A percentile compares a stretch with the other conserved stretches of the same genome.
Conservation (phyloP, 164 flowering plant genomes). For the Aristolochia contorta region DNA sequence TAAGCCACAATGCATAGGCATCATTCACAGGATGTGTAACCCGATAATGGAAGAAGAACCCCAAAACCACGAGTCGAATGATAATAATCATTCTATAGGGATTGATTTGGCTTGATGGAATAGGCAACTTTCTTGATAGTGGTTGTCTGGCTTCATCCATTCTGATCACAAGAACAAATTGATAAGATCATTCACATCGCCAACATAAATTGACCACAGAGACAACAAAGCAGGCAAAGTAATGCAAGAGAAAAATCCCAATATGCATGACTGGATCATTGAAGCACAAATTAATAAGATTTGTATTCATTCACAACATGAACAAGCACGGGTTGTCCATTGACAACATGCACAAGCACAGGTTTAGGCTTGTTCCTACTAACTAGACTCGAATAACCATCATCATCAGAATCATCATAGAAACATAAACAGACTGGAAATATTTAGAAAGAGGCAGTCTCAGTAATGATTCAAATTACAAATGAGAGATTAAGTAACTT, state of each 20-base stretch:
- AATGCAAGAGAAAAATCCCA: not conserved
- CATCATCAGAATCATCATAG: no score
- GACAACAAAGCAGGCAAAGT: not conserved
- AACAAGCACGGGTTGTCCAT: no score
- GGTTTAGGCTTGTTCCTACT: no score
- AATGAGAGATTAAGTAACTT: no score
- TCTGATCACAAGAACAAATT: slow-evolving; percentile 20
- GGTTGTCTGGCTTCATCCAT: slow-evolving; percentile 70
- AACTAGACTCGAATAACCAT: no score
- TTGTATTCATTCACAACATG: no score
- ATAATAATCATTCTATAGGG: slow-evolving; percentile 59
- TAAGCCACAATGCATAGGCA: slow-evolving; percentile 52
- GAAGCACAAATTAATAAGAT: no score
- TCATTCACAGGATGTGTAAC: slow-evolving; percentile 47
- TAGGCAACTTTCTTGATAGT: slow-evolving; percentile 49
- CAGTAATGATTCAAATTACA: no score
- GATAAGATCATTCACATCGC: not conserved
- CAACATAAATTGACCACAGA: not conserved
- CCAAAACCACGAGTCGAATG: slow-evolving; percentile 48
- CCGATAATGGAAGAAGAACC: slow-evolving; percentile 60
- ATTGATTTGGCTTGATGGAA: slow-evolving; percentile 52
- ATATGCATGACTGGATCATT: not conserved
- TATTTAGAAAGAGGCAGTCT: no score
- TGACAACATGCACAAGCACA: no score
- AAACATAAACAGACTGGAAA: no score